phyloP scores from a whole-genome alignment of 768 basidiomycete species.

The Mycena rosella region DNA sequence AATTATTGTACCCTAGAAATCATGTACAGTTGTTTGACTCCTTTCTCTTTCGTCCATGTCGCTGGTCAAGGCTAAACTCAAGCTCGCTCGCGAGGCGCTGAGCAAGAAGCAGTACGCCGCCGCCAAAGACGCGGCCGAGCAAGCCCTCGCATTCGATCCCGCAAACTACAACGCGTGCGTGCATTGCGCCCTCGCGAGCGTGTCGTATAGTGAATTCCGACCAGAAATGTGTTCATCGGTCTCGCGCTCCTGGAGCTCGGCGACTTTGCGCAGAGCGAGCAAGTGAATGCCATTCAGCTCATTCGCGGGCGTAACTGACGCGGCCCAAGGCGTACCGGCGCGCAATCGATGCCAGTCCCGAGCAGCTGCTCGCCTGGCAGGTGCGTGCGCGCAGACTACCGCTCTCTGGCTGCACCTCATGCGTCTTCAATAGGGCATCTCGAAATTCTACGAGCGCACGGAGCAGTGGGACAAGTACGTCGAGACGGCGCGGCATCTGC shows the following conservation, averaged over 20 bases:
- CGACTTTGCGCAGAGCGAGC: conserved; percentile 81
- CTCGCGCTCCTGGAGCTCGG: conserved; percentile 84
- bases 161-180: conserved; percentile 91
- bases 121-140: conserved; percentile 75
- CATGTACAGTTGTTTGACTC: background rate
- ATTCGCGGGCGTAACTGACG: conserved; percentile 31
- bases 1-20: too few species aligned
- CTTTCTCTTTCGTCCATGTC: conserved; percentile 53
- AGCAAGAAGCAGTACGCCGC: conserved; percentile 78
- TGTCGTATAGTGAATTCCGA: conserved; percentile 3
- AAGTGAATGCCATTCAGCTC: conserved; percentile 60
- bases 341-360: conserved; percentile 78
- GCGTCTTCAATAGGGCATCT: conserved; percentile 71
- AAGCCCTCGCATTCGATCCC: conserved; percentile 80
- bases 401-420: conserved; percentile 29
- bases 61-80: conserved; percentile 80
- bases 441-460: conserved; percentile 76
- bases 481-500: conserved; percentile 66
- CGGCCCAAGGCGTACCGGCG: conserved; percentile 76
- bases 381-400: conserved; percentile 52
- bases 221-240: conserved; percentile 88
- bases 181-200: background rate
- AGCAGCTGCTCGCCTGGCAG: conserved; percentile 88
- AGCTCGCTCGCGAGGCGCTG: conserved; percentile 81
- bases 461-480: conserved; percentile 70